Conservation (phyloP, 768 basidiomycete genomes). For the Boletus reticulatus region DNA sequence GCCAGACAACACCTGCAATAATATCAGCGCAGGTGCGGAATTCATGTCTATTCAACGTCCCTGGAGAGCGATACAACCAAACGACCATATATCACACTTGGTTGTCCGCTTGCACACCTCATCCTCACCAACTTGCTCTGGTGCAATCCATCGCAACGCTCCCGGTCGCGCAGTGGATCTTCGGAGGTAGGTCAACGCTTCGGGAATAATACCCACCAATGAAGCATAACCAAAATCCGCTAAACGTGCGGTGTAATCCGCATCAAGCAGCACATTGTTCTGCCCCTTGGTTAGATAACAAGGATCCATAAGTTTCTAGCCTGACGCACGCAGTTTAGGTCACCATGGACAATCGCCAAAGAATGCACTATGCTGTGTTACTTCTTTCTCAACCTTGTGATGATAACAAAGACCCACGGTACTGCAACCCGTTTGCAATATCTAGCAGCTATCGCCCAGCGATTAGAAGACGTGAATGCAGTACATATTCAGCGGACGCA, state of each 20-base stretch:
- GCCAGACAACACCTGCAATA: conserved; percentile 22
- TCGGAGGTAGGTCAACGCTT: conserved; percentile 3
- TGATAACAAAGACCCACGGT: conserved; percentile 1
- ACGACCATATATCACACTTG: conserved; percentile 19
- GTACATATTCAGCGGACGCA: neutral
- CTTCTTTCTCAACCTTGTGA: neutral
- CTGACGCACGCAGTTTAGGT: conserved; percentile 14
- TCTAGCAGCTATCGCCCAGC: conserved; percentile 9
- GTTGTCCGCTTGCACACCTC: too few relatives aligned
- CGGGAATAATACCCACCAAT: conserved; percentile 3
- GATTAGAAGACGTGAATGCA: conserved; percentile 11
- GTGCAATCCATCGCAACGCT: neutral
- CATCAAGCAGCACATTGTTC: conserved; percentile 18
- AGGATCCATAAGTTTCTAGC: too few relatives aligned
- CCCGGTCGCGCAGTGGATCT: neutral
- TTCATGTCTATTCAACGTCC: conserved; percentile 5
- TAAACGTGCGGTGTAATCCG: conserved; percentile 33
- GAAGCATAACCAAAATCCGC: conserved; percentile 45
- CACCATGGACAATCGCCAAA: conserved; percentile 14
- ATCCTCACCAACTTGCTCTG: neutral
- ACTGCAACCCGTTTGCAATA: conserved; percentile 14
- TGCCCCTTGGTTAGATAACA: neutral
- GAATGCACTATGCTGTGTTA: conserved; percentile 11
- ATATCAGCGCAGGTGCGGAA: neutral
- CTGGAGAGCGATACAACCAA: conserved; percentile 31